Percentiles rank a stretch among this genome's conserved stretches.
phyloP scores from a whole-genome alignment of 106 monocot genomes.

The Posidonia australis region DNA sequence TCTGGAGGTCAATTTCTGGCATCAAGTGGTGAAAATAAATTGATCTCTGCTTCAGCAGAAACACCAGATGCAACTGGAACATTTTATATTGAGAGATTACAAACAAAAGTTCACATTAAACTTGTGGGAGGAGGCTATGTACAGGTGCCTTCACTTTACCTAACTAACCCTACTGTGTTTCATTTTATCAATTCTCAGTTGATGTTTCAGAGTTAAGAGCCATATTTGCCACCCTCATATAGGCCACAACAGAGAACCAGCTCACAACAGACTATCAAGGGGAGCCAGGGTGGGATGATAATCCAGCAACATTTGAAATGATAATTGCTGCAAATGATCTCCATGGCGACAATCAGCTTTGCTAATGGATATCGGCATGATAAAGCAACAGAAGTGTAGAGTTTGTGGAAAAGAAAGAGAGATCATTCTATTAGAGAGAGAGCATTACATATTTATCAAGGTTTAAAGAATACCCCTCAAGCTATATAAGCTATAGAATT shows the following conservation, averaged over 20 bases:
- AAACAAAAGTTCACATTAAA: slow-evolving; percentile 48
- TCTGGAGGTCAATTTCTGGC: slow-evolving; percentile 59
- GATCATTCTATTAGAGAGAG: too few relatives aligned
- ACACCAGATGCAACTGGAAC: slow-evolving; percentile 37
- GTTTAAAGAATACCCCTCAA: too few relatives aligned
- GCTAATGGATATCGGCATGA: slow-evolving; percentile 64
- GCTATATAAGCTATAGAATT: too few relatives aligned
- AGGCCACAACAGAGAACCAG: slow-evolving; percentile 46
- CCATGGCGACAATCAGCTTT: slow-evolving; percentile 85
- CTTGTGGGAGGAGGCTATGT: slow-evolving; percentile 43
- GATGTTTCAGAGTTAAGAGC: not conserved
- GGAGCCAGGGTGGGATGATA: slow-evolving; percentile 60
- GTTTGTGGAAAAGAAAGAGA: too few relatives aligned
- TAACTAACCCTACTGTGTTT: not conserved
- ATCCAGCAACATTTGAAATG: slow-evolving; percentile 66
- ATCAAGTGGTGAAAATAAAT: slow-evolving; percentile 23
- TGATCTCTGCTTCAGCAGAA: slow-evolving; percentile 39
- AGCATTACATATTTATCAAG: too few relatives aligned
- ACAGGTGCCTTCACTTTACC: slow-evolving; percentile 26
- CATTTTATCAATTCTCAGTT: not conserved
- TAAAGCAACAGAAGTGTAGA: slow-evolving; percentile 41
- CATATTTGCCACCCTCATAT: slow-evolving; percentile 2
- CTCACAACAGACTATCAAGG: slow-evolving; percentile 40
- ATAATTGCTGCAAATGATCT: slow-evolving; percentile 44
- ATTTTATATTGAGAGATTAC: slow-evolving; percentile 55